A percentile compares a stretch with the other conserved stretches of the same genome.
These are phyloP conservation scores for Phylloporus sp. DNA, from an alignment of 768 basidiomycete genomes.

Conservation along the genomic window DNA sequence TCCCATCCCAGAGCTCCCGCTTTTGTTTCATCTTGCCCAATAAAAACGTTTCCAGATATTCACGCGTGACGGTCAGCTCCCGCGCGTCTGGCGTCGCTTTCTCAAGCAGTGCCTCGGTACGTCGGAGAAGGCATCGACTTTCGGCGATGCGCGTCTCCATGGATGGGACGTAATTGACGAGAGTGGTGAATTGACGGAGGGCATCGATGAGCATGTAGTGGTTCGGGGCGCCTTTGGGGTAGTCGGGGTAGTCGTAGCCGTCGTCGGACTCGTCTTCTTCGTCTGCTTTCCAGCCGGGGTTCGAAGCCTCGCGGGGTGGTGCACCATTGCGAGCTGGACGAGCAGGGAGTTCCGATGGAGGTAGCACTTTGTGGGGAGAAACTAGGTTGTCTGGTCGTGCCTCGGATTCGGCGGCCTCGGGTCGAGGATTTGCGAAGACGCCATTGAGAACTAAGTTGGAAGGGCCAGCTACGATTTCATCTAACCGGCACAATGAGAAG, in stretches of 20 bases:
- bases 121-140: conserved; percentile 14
- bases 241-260: background rate
- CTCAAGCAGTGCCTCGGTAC: conserved; percentile 11
- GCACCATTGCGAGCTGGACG: background rate
- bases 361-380: background rate
- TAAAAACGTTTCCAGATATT: conserved; percentile 22
- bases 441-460: background rate
- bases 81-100: conserved; percentile 16
- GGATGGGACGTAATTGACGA: conserved; percentile 19
- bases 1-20: conserved; percentile 31
- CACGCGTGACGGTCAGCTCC: conserved; percentile 20
- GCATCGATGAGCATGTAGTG: conserved; percentile 25
- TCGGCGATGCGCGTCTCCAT: conserved; percentile 21
- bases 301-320: background rate
- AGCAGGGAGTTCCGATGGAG: background rate
- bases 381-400: background rate
- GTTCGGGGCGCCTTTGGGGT: conserved; percentile 15
- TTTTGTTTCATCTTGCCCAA: conserved; percentile 30
- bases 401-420: background rate
- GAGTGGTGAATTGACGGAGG: conserved; percentile 25
- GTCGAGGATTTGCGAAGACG: background rate
- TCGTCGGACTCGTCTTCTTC: background rate
- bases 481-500: background rate
- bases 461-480: conserved; percentile 5
- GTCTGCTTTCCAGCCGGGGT: conserved; percentile 2